These are phyloP conservation scores for Magnusiomyces sp. DNA, from an alignment of 1,139 yeast genomes.

Conservation along the genomic window DNA sequence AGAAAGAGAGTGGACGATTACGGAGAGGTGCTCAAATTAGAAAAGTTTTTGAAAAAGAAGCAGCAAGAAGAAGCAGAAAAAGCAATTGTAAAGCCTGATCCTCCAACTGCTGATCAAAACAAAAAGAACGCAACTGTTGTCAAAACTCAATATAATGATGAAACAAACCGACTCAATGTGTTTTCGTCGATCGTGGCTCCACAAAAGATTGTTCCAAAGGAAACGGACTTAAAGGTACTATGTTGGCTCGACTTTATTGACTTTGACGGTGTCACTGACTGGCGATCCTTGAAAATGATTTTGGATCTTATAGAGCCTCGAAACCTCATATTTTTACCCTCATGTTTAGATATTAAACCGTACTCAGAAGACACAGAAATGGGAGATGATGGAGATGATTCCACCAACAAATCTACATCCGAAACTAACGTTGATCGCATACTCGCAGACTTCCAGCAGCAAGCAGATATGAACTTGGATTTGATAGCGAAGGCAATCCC, in stretches of 20 bases:
- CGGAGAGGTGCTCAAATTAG: slow-evolving; percentile 60
- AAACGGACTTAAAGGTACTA: slow-evolving; percentile 41
- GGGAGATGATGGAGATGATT: neutral
- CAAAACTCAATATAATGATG: slow-evolving; percentile 24
- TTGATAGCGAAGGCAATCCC: slow-evolving; percentile 27
- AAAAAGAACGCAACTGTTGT: slow-evolving; percentile 17
- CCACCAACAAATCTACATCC: neutral
- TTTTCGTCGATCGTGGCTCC: slow-evolving; percentile 42
- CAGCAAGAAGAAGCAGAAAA: slow-evolving; percentile 9
- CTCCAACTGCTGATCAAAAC: slow-evolving; percentile 13
- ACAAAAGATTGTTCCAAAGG: slow-evolving; percentile 35
- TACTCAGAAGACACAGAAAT: neutral
- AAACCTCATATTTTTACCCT: slow-evolving; percentile 46
- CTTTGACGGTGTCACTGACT: slow-evolving; percentile 76
- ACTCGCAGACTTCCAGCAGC: slow-evolving; percentile 2
- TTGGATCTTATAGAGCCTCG: slow-evolving; percentile 74
- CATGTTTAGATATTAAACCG: slow-evolving; percentile 7
- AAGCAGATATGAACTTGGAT: slow-evolving; percentile 9
- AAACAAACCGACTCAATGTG: slow-evolving; percentile 48
- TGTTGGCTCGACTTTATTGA: slow-evolving; percentile 77
- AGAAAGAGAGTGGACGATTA: slow-evolving; percentile 71
- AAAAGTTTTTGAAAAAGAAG: slow-evolving; percentile 40
- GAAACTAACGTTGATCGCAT: slow-evolving; percentile 22
- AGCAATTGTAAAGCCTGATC: slow-evolving; percentile 12
- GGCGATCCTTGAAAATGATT: slow-evolving; percentile 72